Evolutionary conservation across 345 rosid species (phyloP).

Genomic region (Heritiera littoralis): DNA sequence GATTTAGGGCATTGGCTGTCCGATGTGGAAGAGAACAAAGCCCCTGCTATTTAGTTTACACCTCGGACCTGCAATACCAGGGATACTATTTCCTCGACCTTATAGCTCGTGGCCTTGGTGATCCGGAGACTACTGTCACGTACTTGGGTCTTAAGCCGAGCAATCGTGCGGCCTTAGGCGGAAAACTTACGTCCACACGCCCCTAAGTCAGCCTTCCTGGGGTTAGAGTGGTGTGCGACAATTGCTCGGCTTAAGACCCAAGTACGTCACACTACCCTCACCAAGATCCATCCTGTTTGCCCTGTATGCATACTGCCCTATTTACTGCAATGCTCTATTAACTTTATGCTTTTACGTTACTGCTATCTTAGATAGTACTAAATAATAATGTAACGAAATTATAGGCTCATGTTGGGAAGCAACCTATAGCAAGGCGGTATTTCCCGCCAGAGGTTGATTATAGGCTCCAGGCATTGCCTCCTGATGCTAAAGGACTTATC

Average conservation of each 20-base stretch:
- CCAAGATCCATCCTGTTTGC: slow-evolving; percentile 84
- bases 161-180: no score
- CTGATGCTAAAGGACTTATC: slow-evolving; percentile 78
- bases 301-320: slow-evolving; percentile 47
- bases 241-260: no score
- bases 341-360: not conserved
- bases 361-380: not conserved
- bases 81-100: slow-evolving; percentile 95
- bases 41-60: slow-evolving; percentile 62
- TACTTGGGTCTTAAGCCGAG: no score
- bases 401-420: slow-evolving; percentile 89
- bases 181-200: no score
- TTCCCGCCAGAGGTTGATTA: slow-evolving; percentile 91
- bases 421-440: slow-evolving; percentile 96
- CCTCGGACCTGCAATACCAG: slow-evolving; percentile 69
- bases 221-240: no score
- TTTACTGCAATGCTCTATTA: not conserved
- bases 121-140: slow-evolving; percentile 68
- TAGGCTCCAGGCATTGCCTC: slow-evolving; percentile 70
- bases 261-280: slow-evolving; percentile 46
- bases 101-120: slow-evolving; percentile 91
- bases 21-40: slow-evolving; percentile 85
- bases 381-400: not conserved
- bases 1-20: slow-evolving; percentile 81
- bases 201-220: no score